These are phyloP conservation scores for Anacardium occidentale DNA, from an alignment of 345 rosid genomes.

Conservation along the genomic window DNA sequence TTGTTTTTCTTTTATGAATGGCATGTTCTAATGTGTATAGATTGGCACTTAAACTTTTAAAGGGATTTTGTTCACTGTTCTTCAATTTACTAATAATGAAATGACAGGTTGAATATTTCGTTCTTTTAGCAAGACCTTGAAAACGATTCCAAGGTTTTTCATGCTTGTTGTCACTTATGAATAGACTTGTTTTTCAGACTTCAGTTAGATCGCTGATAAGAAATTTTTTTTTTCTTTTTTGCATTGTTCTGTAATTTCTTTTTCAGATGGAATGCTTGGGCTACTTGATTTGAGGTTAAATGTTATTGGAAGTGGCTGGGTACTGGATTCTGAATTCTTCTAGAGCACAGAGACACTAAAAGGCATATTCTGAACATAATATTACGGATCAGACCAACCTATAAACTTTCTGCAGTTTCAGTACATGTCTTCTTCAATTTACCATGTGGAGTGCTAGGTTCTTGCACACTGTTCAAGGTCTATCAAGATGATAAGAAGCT, in stretches of 20 bases:
- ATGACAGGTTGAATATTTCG: slow-evolving; percentile 18
- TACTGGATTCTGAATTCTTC: not conserved
- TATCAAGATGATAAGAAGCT: slow-evolving; percentile 17
- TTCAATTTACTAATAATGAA: slow-evolving; percentile 14
- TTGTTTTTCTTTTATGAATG: not conserved
- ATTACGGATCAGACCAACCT: slow-evolving; percentile 18
- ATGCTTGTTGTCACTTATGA: slow-evolving; percentile 7
- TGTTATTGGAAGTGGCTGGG: slow-evolving; percentile 20
- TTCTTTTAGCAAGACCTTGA: not conserved
- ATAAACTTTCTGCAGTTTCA: slow-evolving; percentile 12
- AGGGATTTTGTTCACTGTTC: slow-evolving; percentile 16
- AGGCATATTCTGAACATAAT: slow-evolving; percentile 1
- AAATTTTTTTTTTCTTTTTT: not conserved
- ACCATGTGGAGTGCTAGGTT: slow-evolving; percentile 7
- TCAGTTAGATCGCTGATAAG: not conserved
- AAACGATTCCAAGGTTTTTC: not conserved
- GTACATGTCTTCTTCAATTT: slow-evolving; percentile 19
- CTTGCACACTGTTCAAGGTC: not conserved
- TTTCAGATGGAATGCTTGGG: slow-evolving; percentile 37
- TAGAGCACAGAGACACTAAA: slow-evolving; percentile 10
- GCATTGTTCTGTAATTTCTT: not conserved
- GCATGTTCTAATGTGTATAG: not conserved
- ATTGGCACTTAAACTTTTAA: not conserved
- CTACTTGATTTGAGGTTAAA: slow-evolving; percentile 16
- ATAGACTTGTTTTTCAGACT: slow-evolving; percentile 1